Base-by-base conservation (phyloP, 352 stramenopile genomes). In the Phytopythium vexans region DNA sequence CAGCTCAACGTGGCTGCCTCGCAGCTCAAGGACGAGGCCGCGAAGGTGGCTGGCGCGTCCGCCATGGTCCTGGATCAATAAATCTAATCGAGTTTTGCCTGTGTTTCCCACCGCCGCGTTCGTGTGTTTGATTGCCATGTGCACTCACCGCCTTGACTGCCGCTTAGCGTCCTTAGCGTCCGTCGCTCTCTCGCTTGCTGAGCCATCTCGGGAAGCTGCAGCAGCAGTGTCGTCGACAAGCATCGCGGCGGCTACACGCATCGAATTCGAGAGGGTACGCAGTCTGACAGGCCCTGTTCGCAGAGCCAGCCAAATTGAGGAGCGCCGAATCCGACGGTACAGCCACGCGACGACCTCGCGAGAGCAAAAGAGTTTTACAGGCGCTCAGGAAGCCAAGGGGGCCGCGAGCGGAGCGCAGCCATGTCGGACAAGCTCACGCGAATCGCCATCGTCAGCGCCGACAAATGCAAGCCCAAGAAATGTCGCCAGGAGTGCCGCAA, bases 391-490 rank as follows among this genome's bases (percentile, higher is more conserved):
- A 58, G 59, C 61, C 61, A 69, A 52, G 56, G 46, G 58, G 68
- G 53, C 8, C 15, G 15, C 16, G 41, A 40, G 36, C 36, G n/a
- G 12, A 31, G 9, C 10, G 14, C 12, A 33, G 64, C 12, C 36
- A 92, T 92, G 84, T 88, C 77, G 51, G 92, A 98, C 60, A 88
- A 91, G 62, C 81, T 99, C 65, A 99, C 95, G 54, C 94, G 97
- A 88, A 99, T 99, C 71, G 97, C 97, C 57, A 99, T 99, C 69
- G 89, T 99, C 55, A 98, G 89, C 68, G 81, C 92, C 40, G 94
- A 99, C 76, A 98, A 96, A 83, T 99, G 97, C 92, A 99, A 99
- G 78, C 97, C 97, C 36, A 99, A 99, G 70, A 99, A 99, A 74
- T 99, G 96, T 51, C 82, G 82, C 46, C 95, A 99, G 74, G 97